Base-by-base conservation (phyloP, 2,329 filamentous ascomycete genomes). In the Anthostomella pinea region DNA sequence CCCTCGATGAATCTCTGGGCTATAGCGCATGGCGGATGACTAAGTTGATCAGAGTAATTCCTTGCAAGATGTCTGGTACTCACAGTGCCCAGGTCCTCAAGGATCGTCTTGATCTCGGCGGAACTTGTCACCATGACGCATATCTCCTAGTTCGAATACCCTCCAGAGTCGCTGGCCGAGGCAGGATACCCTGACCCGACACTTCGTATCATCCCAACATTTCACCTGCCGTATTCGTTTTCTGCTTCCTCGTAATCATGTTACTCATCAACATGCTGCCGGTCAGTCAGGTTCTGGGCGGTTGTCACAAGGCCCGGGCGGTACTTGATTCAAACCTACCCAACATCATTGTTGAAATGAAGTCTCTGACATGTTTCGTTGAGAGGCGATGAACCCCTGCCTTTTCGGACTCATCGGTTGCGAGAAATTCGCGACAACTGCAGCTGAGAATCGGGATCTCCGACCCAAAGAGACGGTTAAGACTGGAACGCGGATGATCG, bases 401-500 rank as follows among this genome's bases (percentile, higher is more conserved):
- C 56, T 69, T n/a, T 69, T 69, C 47, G 64, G 62, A 2, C 59
- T 69, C 33, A 95, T 85, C 51, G 95, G 89, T 1, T 81, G 77
- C 81, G 87, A 95, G 6, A 91, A 84, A 62, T 95, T 77, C 62
- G 95, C 89, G 1, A 87, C 93, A 56, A 94, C 63, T 0, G 85
- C 84, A 13, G 60, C 67, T 2, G 68, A 69, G 45, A 68, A 63
- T 46, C 60, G 59, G 36, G 56, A 63, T 23, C 56, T 67, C 5
- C 59, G 60, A 25, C 60, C 55, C 17, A 59, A 64, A 17, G 63
- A 70, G 43, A 65, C 61, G 1, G 63, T 71, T 51, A 70, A 69
- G 42, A 59, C 69, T 28, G 65, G 65, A 2, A 66, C 27, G 11
- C 21, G 21, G n/a, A n/a, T n/a, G n/a, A n/a, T n/a, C n/a, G n/a